Evolutionary conservation across 805 yeast genomes (phyloP).

Genomic region (Monosporozyma aquatica): DNA sequence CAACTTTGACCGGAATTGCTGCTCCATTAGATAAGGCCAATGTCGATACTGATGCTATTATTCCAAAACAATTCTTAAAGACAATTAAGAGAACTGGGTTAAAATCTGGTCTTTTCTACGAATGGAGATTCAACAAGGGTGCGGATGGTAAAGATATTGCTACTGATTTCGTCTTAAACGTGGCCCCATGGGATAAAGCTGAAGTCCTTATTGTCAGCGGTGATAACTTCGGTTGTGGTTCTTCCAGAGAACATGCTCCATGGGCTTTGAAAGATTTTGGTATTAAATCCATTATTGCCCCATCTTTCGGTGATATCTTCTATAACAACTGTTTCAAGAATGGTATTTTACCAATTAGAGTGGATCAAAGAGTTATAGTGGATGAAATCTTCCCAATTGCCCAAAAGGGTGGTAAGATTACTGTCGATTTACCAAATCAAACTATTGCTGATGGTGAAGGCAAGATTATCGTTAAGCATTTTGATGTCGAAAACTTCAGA

Average conservation of each 20-base stretch:
- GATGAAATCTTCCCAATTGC: conserved; percentile 76
- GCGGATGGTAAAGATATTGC: conserved; percentile 60
- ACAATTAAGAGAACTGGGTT: conserved; percentile 97
- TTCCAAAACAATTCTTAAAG: conserved; percentile 96
- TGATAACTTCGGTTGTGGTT: conserved; percentile 97
- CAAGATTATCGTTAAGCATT: conserved; percentile 68
- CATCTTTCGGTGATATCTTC: conserved; percentile 96
- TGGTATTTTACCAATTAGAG: conserved; percentile 85
- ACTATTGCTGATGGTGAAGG: conserved; percentile 58
- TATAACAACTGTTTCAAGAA: conserved; percentile 96
- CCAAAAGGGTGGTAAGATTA: conserved; percentile 52
- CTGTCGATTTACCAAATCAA: conserved; percentile 83
- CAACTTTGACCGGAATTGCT: conserved; percentile 70
- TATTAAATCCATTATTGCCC: conserved; percentile 90
- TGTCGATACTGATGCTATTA: conserved; percentile 96
- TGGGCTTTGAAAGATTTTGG: conserved; percentile 99
- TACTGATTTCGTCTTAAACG: conserved; percentile 89
- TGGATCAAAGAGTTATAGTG: conserved; percentile 68
- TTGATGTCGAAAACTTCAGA: conserved; percentile 85
- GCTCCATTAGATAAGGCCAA: conserved; percentile 94
- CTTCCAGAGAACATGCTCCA: conserved; percentile 98
- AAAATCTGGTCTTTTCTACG: conserved; percentile 81
- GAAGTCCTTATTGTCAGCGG: conserved; percentile 86
- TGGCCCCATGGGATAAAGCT: conserved; percentile 70
- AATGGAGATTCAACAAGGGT: conserved; percentile 68